Percentiles rank a stretch among this genome's conserved stretches.
These are phyloP conservation scores for Cocos nucifera DNA, from an alignment of 176 grass and related monocot species.

Conservation along the genomic window DNA sequence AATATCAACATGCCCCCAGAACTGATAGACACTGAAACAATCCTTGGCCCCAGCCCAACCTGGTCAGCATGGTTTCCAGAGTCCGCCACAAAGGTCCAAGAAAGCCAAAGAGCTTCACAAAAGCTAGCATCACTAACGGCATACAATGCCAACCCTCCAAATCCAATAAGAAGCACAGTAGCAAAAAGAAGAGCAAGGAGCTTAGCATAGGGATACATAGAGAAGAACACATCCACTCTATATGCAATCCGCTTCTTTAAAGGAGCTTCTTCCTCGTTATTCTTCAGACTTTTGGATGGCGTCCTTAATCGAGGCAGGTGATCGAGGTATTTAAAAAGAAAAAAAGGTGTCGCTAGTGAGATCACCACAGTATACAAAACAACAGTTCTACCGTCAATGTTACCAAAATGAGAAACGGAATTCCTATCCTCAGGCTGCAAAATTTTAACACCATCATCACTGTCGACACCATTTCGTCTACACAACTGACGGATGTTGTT, in stretches of 20 bases:
- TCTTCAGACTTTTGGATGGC: constrained; percentile 10
- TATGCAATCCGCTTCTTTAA: constrained; percentile 93
- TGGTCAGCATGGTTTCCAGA: constrained; percentile 96
- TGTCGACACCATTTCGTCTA: constrained; percentile 9
- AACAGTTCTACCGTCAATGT: constrained; percentile 27
- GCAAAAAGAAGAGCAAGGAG: constrained; percentile 77
- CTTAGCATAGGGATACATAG: constrained; percentile 84
- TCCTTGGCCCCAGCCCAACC: constrained; percentile 66
- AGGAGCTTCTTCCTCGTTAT: constrained; percentile 57
- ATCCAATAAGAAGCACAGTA: constrained; percentile 73
- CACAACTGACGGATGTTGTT: constrained; percentile 32
- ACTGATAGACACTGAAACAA: constrained; percentile 85
- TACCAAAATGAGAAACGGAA: constrained; percentile 17
- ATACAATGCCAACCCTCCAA: constrained; percentile 66
- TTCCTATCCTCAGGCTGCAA: constrained; percentile 15
- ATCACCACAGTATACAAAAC: constrained; percentile 33
- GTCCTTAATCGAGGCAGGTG: constrained; percentile 28
- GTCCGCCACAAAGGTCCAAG: constrained; percentile 99
- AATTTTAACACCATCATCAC: constrained; percentile 14
- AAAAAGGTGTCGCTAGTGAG: constrained; percentile 34
- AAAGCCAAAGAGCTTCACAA: constrained; percentile 91
- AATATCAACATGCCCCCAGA: constrained; percentile 95
- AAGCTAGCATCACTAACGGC: constrained; percentile 58
- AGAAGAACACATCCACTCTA: constrained; percentile 89
- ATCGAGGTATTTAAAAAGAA: constrained; percentile 57